phyloP scores from a whole-genome alignment of 1,139 yeast species.

The Magnusiomyces magnusii region DNA sequence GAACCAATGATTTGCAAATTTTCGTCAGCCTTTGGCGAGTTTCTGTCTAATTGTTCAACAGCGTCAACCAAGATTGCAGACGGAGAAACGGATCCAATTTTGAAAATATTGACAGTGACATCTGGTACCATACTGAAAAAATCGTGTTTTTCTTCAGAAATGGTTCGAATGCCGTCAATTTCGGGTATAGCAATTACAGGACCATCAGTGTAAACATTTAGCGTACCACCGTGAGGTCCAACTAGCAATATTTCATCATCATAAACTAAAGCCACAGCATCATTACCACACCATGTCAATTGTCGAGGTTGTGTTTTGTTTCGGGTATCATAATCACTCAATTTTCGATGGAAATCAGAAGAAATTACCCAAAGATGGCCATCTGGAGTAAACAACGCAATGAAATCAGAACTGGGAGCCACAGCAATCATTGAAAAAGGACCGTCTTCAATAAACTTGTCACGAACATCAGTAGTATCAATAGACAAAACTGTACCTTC shows the following conservation, averaged over 20 bases:
- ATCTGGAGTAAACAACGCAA: conserved; percentile 46
- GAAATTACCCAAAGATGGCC: conserved; percentile 50
- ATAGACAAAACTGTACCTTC: conserved; percentile 23
- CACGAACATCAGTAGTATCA: conserved; percentile 26
- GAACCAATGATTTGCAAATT: conserved; percentile 49
- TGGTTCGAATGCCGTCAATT: conserved; percentile 61
- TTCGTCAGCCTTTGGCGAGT: conserved; percentile 80
- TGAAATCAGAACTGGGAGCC: conserved; percentile 55
- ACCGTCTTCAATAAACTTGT: conserved; percentile 40
- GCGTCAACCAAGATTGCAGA: conserved; percentile 80
- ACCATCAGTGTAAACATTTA: conserved; percentile 40
- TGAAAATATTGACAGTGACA: conserved; percentile 55
- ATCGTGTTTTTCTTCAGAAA: conserved; percentile 53
- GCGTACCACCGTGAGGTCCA: conserved; percentile 63
- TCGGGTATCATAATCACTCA: conserved; percentile 43
- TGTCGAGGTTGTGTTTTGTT: conserved; percentile 36
- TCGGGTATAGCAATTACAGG: conserved; percentile 43
- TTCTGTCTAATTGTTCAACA: conserved; percentile 58
- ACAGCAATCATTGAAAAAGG: conserved; percentile 47
- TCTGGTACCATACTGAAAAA: conserved; percentile 59
- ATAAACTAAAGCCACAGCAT: conserved; percentile 56
- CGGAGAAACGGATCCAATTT: conserved; percentile 77
- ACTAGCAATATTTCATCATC: conserved; percentile 60
- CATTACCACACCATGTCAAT: conserved; percentile 80
- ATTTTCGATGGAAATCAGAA: conserved; percentile 42